phyloP scores from a whole-genome alignment of 495 filamentous ascomycete species.

The Lentithecium fluviatile region DNA sequence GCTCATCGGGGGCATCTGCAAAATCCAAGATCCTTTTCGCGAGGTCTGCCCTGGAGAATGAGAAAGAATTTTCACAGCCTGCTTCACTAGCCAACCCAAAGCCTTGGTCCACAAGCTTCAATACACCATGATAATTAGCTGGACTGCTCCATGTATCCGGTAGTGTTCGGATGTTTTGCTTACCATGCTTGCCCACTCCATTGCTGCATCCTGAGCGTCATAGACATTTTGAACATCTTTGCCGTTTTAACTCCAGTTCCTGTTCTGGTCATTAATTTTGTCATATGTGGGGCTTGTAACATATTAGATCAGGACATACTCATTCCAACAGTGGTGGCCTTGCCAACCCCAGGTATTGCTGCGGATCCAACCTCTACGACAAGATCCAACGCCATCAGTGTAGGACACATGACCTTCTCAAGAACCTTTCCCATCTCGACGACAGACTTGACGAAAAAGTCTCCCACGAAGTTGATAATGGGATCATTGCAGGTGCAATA shows the following conservation, averaged over 20 bases:
- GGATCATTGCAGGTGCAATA: constrained; percentile 20
- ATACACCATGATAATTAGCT: constrained; percentile 1
- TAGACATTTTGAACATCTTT: constrained; percentile 13
- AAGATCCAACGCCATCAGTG: constrained; percentile 14
- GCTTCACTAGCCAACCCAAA: constrained; percentile 18
- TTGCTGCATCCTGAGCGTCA: constrained; percentile 12
- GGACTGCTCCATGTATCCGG: neutral
- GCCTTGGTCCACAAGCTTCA: constrained; percentile 11
- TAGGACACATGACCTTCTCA: constrained; percentile 11
- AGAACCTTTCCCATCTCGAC: constrained; percentile 6
- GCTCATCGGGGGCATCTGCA: constrained; percentile 13
- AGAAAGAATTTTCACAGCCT: constrained; percentile 15
- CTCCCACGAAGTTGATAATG: constrained; percentile 16
- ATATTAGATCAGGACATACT: constrained; percentile 9
- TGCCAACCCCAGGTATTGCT: constrained; percentile 17
- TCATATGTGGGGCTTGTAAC: neutral
- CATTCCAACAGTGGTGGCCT: constrained; percentile 16
- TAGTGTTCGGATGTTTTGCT: neutral
- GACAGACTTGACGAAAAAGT: constrained; percentile 7
- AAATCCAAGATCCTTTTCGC: constrained; percentile 11
- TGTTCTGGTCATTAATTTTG: constrained; percentile 8
- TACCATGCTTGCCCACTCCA: constrained; percentile 20
- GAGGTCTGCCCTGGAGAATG: constrained; percentile 14
- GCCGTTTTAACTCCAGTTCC: constrained; percentile 13
- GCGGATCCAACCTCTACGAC: constrained; percentile 19